Evolutionary conservation across 352 stramenopile genomes (phyloP), one percentile per base, ranked within the genome.

Genomic region (Plasmopara halstedii): DNA sequence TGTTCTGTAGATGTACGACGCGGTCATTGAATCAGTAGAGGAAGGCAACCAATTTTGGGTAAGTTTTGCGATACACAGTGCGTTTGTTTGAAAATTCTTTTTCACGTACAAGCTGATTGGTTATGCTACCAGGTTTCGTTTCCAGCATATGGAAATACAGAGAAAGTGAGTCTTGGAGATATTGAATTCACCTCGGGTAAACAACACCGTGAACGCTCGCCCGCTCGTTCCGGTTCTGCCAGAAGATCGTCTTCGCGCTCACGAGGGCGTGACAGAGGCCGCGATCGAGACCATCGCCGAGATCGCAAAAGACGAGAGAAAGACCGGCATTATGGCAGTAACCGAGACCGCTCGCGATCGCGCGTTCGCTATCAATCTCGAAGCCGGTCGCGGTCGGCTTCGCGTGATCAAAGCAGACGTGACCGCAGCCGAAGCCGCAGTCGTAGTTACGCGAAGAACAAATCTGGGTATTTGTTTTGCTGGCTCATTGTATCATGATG

Each of bases 141-240:
- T 63, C 83, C 92, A 4, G 90, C 98, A 58, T 99, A 99, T 72
- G 95, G 94, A 22, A 98, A 98, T 63, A 85, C 74, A 14, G 94
- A 98, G 53, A 91, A 95, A 42, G 84, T 99, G 6, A 64, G 66
- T 14, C 63, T 99, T 11, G 95, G 95, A 14, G 94, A 98, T 50
- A 96, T 98, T 46, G 83, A 97, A 69, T 85, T 95, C 42, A 59
- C 70, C 14, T 57, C 59, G 39, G 53, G 56, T 8, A 70, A 63
- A 15, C 14, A 50, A 34, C 50, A 38, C 8, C 51, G 50, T 38
- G 34, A 31, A 15, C 66, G 64, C 7, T 73, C 69, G 4, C 42
- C 25, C 0, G 64, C 65, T 43, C 64, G 64, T 4, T 80, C 68
- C 32, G 56, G 66, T 1, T 79, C 66, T 4, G 38, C 46, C 6